These are phyloP conservation scores for Coniosporium tulheliwenetii DNA, from an alignment of 2,329 filamentous ascomycete genomes.

Conservation along the genomic window DNA sequence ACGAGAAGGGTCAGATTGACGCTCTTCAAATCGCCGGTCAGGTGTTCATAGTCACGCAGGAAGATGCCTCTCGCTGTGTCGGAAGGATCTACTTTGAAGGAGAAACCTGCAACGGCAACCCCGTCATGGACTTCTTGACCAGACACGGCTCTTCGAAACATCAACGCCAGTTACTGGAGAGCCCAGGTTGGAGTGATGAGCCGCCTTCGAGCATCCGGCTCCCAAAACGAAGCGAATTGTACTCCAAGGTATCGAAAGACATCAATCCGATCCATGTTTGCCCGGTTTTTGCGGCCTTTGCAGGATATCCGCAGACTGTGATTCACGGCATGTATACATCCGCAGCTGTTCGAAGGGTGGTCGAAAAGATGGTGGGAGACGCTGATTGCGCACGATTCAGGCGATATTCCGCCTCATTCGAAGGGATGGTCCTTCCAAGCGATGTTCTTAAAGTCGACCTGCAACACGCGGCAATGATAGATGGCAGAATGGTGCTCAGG, in stretches of 20 bases:
- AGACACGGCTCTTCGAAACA: slow-evolving; percentile 6
- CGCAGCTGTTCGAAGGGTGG: slow-evolving; percentile 14
- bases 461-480: slow-evolving; percentile 18
- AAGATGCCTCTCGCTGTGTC: too few relatives aligned
- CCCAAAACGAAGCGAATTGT: slow-evolving; percentile 8
- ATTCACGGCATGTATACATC: slow-evolving; percentile 26
- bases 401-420: slow-evolving; percentile 15
- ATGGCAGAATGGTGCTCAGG: slow-evolving; percentile 17
- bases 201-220: slow-evolving; percentile 2
- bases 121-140: slow-evolving; percentile 11
- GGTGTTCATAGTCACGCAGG: too few relatives aligned
- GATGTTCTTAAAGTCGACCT: slow-evolving; percentile 17
- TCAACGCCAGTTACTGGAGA: slow-evolving; percentile 4
- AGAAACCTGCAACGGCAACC: slow-evolving; percentile 7
- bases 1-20: too few relatives aligned
- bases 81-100: too few relatives aligned
- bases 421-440: slow-evolving; percentile 20
- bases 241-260: slow-evolving; percentile 19
- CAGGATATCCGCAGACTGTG: slow-evolving; percentile 21
- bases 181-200: background rate
- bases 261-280: slow-evolving; percentile 27
- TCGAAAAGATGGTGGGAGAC: slow-evolving; percentile 8
- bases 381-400: slow-evolving; percentile 9
- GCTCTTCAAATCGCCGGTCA: too few relatives aligned
- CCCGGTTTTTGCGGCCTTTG: slow-evolving; percentile 17